Evolutionary conservation across 305 asterid species (phyloP), one percentile per base, ranked within the genome.

Genomic region (Vinca major): DNA sequence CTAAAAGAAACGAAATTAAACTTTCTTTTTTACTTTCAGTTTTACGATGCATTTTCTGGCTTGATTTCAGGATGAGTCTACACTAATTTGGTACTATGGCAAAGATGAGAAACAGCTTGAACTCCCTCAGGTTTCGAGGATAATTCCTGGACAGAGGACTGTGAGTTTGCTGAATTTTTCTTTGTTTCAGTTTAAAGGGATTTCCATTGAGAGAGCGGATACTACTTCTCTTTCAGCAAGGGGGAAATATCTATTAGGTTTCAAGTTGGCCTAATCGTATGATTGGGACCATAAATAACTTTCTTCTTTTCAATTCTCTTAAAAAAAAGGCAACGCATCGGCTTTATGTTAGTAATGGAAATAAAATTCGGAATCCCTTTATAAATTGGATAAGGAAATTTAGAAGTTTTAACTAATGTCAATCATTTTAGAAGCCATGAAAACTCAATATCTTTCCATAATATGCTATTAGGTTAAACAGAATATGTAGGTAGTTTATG

Each of bases 91-190:
- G 98, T 90, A 88, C 73, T 83, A 84, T 63, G 95, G 95, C 43
- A 88, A 83, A 80, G 89, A 87, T 37, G 98, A 90, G 82, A 92
- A 90, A 71, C 92, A 81, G 67, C 95, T 92, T 52, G 93, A 88
- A 68, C 78, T 92, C 58, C 80, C 77, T 55, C 88, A 77, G 17
- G 90, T 92, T 75, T 81, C 96, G 65, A 80, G 79, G 81, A 90
- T 92, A 69, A 82, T 92, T 73, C 97, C 98, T 44, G 98, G 98
- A 70, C 97, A 90, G 79, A 83, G 98, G 75, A 92, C 98, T 75
- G 98, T 92, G 79, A 92, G 97, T 83, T 67, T 77, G 74, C 71
- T 65, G 45, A 12, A 21, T 39, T 50, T 62, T 72, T 51, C 51
- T 16, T 49, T 50, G n/a, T 63, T 54, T 54, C n/a, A n/a, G 50